These are phyloP conservation scores for Lentithecium fluviatile DNA, from an alignment of 495 filamentous ascomycete species.

Conservation along the genomic window DNA sequence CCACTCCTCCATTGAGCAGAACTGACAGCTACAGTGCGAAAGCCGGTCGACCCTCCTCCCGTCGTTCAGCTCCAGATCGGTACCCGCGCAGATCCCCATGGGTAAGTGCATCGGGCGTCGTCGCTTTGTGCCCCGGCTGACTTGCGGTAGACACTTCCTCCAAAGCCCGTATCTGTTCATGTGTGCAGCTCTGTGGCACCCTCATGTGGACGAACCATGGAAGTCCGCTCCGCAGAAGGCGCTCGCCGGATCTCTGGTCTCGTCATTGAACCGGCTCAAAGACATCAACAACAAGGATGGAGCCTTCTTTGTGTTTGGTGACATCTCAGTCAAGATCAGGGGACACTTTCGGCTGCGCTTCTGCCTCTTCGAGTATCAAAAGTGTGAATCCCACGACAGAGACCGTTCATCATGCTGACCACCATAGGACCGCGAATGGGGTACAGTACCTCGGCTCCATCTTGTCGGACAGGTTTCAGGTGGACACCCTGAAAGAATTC, in stretches of 20 bases:
- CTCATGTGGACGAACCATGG: constrained; percentile 55
- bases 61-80: constrained; percentile 80
- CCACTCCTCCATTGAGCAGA: not conserved
- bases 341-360: constrained; percentile 81
- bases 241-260: constrained; percentile 79
- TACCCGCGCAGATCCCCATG: constrained; percentile 67
- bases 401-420: constrained; percentile 27
- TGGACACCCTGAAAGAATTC: constrained; percentile 74
- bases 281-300: constrained; percentile 89
- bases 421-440: constrained; percentile 47
- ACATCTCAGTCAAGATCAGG: constrained; percentile 80
- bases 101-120: constrained; percentile 51
- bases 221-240: constrained; percentile 50
- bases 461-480: constrained; percentile 69
- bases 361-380: constrained; percentile 79
- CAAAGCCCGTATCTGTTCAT: constrained; percentile 84
- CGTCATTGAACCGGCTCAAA: constrained; percentile 89
- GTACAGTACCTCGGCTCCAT: constrained; percentile 69
- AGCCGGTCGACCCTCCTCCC: constrained; percentile 92
- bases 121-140: constrained; percentile 5
- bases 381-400: constrained; percentile 49
- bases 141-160: constrained; percentile 61
- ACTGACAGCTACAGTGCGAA: constrained; percentile 63
- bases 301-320: constrained; percentile 95
- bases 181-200: constrained; percentile 64